Evolutionary conservation across 1,139 yeast species (phyloP).

Genomic region (Diutina ranongensis): DNA sequence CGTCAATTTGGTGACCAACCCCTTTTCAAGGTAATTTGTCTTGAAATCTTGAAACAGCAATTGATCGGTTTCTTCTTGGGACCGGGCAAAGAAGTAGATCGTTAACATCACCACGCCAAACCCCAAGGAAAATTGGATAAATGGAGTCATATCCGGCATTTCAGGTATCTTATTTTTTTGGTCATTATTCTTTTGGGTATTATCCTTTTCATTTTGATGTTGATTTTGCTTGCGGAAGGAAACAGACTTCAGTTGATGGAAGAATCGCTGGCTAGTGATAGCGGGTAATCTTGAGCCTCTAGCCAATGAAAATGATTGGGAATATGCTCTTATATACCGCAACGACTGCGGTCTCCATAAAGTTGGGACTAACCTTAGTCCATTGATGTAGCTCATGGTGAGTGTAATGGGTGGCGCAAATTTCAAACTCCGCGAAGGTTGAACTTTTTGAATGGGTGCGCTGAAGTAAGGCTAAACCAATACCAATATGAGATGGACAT

Average conservation of each 20-base stretch:
- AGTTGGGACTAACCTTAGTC: background rate
- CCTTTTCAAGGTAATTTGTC: conserved; percentile 3
- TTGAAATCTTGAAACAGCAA: conserved; percentile 4
- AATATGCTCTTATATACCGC: too few relatives aligned
- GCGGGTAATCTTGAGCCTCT: too few relatives aligned
- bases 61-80: conserved; percentile 2
- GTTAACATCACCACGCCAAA: background rate
- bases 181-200: background rate
- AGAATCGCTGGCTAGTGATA: too few relatives aligned
- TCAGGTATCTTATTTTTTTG: background rate
- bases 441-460: too few relatives aligned
- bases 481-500: too few relatives aligned
- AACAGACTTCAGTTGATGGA: background rate
- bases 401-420: background rate
- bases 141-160: background rate
- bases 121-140: background rate
- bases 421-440: background rate
- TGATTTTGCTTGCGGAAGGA: too few relatives aligned
- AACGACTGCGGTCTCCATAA: background rate
- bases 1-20: background rate
- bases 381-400: background rate
- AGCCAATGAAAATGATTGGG: too few relatives aligned
- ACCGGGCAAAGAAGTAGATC: background rate
- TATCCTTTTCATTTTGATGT: background rate
- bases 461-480: too few relatives aligned